Percentiles rank a stretch among this genome's conserved stretches.
Evolutionary conservation across 2,329 filamentous ascomycete genomes (phyloP).

Genomic region (Epichloe uncinata): DNA sequence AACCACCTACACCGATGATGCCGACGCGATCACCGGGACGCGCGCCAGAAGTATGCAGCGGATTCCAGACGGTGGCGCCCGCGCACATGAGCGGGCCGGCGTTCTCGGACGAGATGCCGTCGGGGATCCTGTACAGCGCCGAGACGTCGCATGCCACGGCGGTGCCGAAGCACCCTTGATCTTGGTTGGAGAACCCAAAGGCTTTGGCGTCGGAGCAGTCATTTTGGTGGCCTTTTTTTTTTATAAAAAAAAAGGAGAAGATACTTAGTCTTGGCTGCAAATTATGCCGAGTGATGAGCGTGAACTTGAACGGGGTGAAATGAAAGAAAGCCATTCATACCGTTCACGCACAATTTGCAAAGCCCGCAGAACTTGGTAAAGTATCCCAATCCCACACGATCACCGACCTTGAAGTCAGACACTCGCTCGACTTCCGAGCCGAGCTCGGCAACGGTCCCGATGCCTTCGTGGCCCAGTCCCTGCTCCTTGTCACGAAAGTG

Average conservation of each 20-base stretch:
- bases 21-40: constrained; percentile 24
- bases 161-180: constrained; percentile 30
- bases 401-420: constrained; percentile 19
- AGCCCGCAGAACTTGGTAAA: constrained; percentile 22
- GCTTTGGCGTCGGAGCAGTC: constrained; percentile 19
- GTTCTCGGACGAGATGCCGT: constrained; percentile 24
- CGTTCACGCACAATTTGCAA: constrained; percentile 27
- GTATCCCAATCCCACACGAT: constrained; percentile 31
- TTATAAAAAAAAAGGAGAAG: too few relatives aligned
- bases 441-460: constrained; percentile 22
- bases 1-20: constrained; percentile 42
- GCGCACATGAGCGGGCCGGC: constrained; percentile 35
- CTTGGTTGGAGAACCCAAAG: constrained; percentile 19
- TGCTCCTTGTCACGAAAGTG: constrained; percentile 6
- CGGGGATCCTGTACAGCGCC: constrained; percentile 33
- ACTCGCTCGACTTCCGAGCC: constrained; percentile 19
- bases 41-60: constrained; percentile 12
- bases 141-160: constrained; percentile 31
- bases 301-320: not conserved
- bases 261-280: not conserved
- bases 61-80: constrained; percentile 28
- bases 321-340: constrained; percentile 21
- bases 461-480: constrained; percentile 30
- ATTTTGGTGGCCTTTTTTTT: too few relatives aligned
- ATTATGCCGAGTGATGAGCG: not conserved